Conservation (phyloP, 1,284 basidiomycete species). For the Fomitopsis betulina region DNA sequence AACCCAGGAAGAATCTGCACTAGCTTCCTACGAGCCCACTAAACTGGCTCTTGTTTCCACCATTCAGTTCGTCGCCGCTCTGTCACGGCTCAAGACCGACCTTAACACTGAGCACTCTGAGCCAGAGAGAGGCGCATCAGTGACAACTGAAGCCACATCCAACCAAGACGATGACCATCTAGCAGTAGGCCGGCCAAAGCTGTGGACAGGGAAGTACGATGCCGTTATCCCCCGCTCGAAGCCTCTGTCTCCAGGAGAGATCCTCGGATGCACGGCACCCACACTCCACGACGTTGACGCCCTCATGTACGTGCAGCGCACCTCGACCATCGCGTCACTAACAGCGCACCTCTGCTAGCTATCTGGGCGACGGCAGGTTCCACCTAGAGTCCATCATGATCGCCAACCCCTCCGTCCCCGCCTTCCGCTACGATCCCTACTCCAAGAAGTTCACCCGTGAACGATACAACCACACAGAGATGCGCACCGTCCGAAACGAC, state of each 20-base stretch:
- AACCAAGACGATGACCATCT: not conserved
- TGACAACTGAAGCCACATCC: constrained; percentile 12
- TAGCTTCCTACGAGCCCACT: constrained; percentile 43
- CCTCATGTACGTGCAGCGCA: constrained; percentile 58
- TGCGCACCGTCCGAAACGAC: constrained; percentile 73
- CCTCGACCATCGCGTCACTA: not conserved
- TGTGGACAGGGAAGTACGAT: constrained; percentile 71
- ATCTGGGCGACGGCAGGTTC: constrained; percentile 97
- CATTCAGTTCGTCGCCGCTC: constrained; percentile 90
- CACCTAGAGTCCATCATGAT: constrained; percentile 99
- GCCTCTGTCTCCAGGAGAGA: constrained; percentile 94
- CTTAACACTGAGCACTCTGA: constrained; percentile 41
- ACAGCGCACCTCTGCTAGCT: constrained; percentile 45
- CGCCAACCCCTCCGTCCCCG: constrained; percentile 92
- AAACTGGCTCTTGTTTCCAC: constrained; percentile 88
- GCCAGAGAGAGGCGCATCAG: constrained; percentile 5
- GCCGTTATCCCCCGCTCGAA: constrained; percentile 85
- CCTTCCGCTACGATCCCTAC: constrained; percentile 98
- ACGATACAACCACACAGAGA: constrained; percentile 86
- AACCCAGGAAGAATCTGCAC: not conserved
- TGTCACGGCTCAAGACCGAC: constrained; percentile 83
- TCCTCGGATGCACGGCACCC: constrained; percentile 96
- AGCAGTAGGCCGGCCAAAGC: constrained; percentile 16
- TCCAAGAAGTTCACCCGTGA: constrained; percentile 96
- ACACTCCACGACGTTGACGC: constrained; percentile 79